Evolutionary conservation across 148 eudicot species (phyloP).

Genomic region (Persicaria maculosa): DNA sequence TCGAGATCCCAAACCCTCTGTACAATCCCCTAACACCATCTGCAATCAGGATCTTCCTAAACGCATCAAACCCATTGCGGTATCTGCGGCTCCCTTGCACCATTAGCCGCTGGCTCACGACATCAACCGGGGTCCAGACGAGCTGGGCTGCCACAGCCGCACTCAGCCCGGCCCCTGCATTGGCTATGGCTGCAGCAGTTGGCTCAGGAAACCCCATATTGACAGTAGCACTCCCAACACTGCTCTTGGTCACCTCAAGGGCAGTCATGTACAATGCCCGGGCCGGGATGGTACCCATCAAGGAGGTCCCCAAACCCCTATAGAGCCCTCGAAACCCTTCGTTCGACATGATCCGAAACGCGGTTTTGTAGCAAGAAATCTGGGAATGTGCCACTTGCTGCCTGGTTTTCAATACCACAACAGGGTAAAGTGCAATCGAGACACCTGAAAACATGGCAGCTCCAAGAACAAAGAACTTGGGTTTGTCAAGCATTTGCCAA

Average conservation of each 20-base stretch:
- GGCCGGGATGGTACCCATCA: constrained; percentile 82
- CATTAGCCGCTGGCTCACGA: constrained; percentile 82
- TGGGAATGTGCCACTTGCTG: constrained; percentile 60
- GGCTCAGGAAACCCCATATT: constrained; percentile 52
- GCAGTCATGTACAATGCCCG: constrained; percentile 82
- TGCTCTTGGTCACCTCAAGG: constrained; percentile 75
- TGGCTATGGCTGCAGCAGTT: constrained; percentile 56
- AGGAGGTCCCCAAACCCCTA: constrained; percentile 76
- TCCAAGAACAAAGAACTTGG: constrained; percentile 76
- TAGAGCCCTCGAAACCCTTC: constrained; percentile 68
- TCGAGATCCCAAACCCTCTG: constrained; percentile 79
- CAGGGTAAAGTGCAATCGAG: constrained; percentile 63
- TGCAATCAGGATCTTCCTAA: constrained; percentile 39
- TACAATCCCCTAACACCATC: constrained; percentile 65
- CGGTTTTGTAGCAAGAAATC: constrained; percentile 34
- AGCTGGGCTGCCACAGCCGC: constrained; percentile 90
- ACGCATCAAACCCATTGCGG: constrained; percentile 67
- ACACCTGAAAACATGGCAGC: constrained; percentile 87
- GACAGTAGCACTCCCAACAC: constrained; percentile 46
- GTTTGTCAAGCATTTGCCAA: constrained; percentile 88
- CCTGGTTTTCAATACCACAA: constrained; percentile 70
- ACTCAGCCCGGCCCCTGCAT: constrained; percentile 68
- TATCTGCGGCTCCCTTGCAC: constrained; percentile 53
- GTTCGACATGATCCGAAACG: constrained; percentile 23
- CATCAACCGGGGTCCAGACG: constrained; percentile 96